A percentile compares a stretch with the other conserved stretches of the same genome.
phyloP scores from a whole-genome alignment of 805 yeast species.

The Dipodascus albidus region DNA sequence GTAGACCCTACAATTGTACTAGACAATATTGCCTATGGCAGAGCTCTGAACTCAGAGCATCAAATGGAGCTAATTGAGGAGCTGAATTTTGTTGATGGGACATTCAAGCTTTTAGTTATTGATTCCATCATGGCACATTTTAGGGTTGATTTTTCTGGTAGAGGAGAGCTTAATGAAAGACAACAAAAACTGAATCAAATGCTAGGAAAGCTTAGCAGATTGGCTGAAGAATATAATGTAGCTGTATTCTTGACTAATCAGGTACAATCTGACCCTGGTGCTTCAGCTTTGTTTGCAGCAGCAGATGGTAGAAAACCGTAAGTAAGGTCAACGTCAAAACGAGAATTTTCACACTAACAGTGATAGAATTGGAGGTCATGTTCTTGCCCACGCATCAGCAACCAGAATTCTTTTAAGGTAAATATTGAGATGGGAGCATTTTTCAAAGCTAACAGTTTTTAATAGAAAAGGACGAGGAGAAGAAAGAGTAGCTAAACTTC shows the following conservation, averaged over 20 bases:
- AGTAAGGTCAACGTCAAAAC: constrained; percentile 12
- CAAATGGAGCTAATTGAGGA: constrained; percentile 62
- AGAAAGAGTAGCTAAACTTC: constrained; percentile 64
- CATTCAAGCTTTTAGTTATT: constrained; percentile 46
- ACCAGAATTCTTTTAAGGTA: constrained; percentile 48
- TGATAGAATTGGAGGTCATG: constrained; percentile 53
- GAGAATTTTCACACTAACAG: constrained; percentile 14
- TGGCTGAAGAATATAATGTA: constrained; percentile 68
- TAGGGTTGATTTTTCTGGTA: constrained; percentile 66
- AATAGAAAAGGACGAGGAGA: constrained; percentile 62
- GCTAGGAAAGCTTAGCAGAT: constrained; percentile 38
- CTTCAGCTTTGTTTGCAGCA: constrained; percentile 63
- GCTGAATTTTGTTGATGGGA: constrained; percentile 56
- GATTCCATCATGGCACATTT: constrained; percentile 75
- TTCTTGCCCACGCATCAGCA: constrained; percentile 71
- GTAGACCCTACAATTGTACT: constrained; percentile 51
- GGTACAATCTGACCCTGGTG: constrained; percentile 79
- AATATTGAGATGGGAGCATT: neutral
- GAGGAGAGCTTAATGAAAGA: constrained; percentile 68
- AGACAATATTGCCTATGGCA: constrained; percentile 62
- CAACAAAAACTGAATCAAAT: constrained; percentile 58
- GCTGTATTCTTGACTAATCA: constrained; percentile 70
- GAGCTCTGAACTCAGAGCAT: constrained; percentile 71
- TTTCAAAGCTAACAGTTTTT: neutral
- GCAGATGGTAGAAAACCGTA: constrained; percentile 74